phyloP scores from a whole-genome alignment of 768 basidiomycete genomes.

The Vararia minispora region DNA sequence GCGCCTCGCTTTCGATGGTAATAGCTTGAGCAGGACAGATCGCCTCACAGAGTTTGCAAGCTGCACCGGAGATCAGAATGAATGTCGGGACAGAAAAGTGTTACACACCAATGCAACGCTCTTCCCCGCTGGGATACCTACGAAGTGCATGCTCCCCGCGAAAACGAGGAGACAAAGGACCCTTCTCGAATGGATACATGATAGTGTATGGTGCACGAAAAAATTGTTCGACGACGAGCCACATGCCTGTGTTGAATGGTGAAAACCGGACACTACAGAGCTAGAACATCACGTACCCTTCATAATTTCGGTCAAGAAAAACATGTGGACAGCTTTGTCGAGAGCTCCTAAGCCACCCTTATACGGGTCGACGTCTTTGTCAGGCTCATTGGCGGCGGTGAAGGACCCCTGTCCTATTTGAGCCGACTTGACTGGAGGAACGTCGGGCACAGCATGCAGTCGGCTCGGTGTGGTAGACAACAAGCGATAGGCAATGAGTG shows the following conservation, averaged over 20 bases:
- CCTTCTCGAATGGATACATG: constrained; percentile 98
- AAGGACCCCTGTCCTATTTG: constrained; percentile 21
- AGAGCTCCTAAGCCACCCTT: constrained; percentile 77
- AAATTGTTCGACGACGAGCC: constrained; percentile 88
- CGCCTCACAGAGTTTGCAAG: constrained; percentile 98
- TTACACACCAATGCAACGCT: constrained; percentile 89
- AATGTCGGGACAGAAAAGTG: neutral
- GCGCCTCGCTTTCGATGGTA: constrained; percentile 96
- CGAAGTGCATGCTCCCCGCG: constrained; percentile 96
- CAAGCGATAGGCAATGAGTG: constrained; percentile 37
- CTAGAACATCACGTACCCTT: constrained; percentile 49
- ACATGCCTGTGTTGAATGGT: constrained; percentile 62
- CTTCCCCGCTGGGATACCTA: constrained; percentile 94
- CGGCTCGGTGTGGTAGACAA: constrained; percentile 29
- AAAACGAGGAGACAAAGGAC: constrained; percentile 94
- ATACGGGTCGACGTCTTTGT: constrained; percentile 55
- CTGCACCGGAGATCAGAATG: constrained; percentile 28
- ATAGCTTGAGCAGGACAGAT: constrained; percentile 99
- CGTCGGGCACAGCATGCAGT: constrained; percentile 15
- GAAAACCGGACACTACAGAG: constrained; percentile 11
- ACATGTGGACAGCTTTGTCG: constrained; percentile 91
- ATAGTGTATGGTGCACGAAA: constrained; percentile 97
- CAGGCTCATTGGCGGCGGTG: constrained; percentile 31
- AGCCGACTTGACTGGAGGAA: constrained; percentile 23
- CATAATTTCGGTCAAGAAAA: constrained; percentile 98